Base-by-base conservation (phyloP, 352 stramenopile genomes). In the Phytopythium ostracodes region DNA sequence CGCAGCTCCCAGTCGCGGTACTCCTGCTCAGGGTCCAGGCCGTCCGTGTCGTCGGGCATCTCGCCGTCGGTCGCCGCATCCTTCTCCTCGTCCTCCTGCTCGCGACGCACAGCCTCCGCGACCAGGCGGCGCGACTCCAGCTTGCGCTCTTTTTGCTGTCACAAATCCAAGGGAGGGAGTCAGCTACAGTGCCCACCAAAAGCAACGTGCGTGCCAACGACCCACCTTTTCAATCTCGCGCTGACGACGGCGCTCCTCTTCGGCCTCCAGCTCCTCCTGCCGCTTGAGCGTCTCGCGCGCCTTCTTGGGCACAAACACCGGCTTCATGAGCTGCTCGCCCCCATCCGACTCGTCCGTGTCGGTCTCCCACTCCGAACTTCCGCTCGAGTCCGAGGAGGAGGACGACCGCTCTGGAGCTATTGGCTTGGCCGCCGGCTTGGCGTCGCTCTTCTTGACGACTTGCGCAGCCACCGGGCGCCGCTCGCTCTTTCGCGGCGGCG, bases 1-100 rank as follows among this genome's bases (percentile, higher is more conserved):
- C 96, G 84, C 58, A 98, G 67, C 65, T 98, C 89, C 96, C 96
- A 99, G 55, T 94, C 89, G 15, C 95, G 73, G 54, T 96, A 98
- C 59, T 98, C 92, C 56, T 92, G 77, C 31, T 92, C 83, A 4
- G 96, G 88, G 55, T 97, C 80, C 29, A 96, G n/a, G 25, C 86
- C 79, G 60, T 97, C 88, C 60, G 87, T 94, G 49, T 97, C 89
- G 63, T 98, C 86, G 1, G 87, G 84, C 84, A 97, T 97, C 35
- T 96, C 86, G 10, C 72, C 77, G 57, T 97, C 89, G 4, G 84
- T 97, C 38, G 62, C 60, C 14, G 78, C 72, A 38, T 55, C 70
- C 24, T 83, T 70, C 24, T 73, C 69, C 1, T 71, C 63, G 2
- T 71, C 67, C 1, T 84, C 77, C 58, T 89, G 77, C 53, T 93